Evolutionary conservation across 345 rosid species (phyloP).

Genomic region (Gossypium turneri): DNA sequence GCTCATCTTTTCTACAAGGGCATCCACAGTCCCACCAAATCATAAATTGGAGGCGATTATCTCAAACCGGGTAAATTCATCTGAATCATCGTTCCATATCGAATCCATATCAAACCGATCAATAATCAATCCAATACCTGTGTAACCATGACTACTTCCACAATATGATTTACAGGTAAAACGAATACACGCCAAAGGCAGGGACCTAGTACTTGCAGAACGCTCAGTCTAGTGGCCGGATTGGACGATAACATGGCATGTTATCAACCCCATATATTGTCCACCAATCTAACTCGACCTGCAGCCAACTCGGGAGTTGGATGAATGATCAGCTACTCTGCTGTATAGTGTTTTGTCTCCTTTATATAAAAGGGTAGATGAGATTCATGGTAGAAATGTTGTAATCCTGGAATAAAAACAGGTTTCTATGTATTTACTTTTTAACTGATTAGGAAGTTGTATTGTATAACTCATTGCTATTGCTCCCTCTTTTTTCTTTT

Average conservation of each 20-base stretch:
- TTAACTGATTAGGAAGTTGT: constrained; percentile 27
- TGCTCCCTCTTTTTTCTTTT: neutral
- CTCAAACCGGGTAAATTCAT: constrained; percentile 78
- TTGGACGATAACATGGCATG: constrained; percentile 7
- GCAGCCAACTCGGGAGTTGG: constrained; percentile 1
- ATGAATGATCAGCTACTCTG: constrained; percentile 19
- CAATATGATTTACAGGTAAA: neutral
- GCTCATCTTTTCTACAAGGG: constrained; percentile 76
- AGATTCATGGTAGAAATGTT: constrained; percentile 24
- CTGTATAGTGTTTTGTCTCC: constrained; percentile 39
- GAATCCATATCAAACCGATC: neutral
- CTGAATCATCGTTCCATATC: neutral
- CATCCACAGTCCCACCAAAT: constrained; percentile 76
- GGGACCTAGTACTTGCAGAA: neutral
- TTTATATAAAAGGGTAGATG: constrained; percentile 21
- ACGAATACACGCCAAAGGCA: neutral
- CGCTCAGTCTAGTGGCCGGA: neutral
- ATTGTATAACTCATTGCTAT: neutral
- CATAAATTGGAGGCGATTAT: constrained; percentile 75
- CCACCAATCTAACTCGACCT: constrained; percentile 20
- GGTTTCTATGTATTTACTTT: constrained; percentile 28
- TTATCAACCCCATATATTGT: constrained; percentile 9
- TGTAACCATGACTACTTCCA: neutral
- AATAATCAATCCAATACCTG: neutral
- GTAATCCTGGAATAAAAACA: constrained; percentile 31